Conservation (phyloP, 495 filamentous ascomycete genomes). For the Penicillium robsamsonii region DNA sequence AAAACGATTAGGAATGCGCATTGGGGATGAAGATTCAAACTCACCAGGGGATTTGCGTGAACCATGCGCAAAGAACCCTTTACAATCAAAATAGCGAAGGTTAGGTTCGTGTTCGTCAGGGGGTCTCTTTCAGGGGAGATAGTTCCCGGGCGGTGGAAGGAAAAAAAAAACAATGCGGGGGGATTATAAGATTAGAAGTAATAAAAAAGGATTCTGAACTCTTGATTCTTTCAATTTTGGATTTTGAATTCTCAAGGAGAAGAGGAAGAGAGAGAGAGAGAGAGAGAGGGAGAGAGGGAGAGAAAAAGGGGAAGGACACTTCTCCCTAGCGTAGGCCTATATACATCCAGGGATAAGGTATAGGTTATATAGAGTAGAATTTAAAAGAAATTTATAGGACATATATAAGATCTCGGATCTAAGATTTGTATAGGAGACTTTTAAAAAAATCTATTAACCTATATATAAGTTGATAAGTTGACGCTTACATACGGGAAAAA, state of each 20-base stretch:
- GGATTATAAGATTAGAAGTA: neutral
- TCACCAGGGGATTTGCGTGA: neutral
- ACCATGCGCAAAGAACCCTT: neutral
- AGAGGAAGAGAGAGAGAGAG: neutral
- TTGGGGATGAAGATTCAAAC: neutral
- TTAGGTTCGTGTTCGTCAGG: neutral
- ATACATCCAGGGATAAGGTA: slow-evolving; percentile 1
- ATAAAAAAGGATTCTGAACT: neutral
- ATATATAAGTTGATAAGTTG: neutral
- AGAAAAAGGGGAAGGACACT: neutral
- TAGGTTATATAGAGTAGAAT: too few species aligned
- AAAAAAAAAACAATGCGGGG: slow-evolving; percentile 12
- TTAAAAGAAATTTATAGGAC: too few species aligned
- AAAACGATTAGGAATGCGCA: slow-evolving; percentile 4
- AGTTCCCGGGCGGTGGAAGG: neutral
- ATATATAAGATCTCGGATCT: too few species aligned
- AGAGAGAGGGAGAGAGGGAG: neutral
- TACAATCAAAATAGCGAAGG: too few species aligned
- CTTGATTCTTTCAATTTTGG: neutral
- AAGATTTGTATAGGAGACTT: too few species aligned
- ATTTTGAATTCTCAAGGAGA: neutral
- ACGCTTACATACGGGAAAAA: neutral
- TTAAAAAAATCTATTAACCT: too few species aligned
- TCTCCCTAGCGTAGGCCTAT: slow-evolving; percentile 8
- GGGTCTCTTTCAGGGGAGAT: neutral